A percentile compares a stretch with the other conserved stretches of the same genome.
Evolutionary conservation across 164 flowering plant species (phyloP).

Genomic region (Vitis vinifera): ASM3070453v1 NC_081811.1:26660501-26661000

Average conservation of each 20-base stretch:
- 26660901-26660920: conserved; percentile 7
- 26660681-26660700: conserved; percentile 4
- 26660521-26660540: no score
- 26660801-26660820: neutral
- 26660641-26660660: neutral
- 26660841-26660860: conserved; percentile 13
- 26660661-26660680: conserved; percentile 7
- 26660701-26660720: no score
- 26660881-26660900: conserved; percentile 4
- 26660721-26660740: no score
- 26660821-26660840: conserved; percentile 4
- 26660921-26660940: neutral
- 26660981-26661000: conserved; percentile 12
- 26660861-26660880: neutral
- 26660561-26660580: no score
- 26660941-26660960: conserved; percentile 12
- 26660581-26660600: no score
- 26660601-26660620: no score
- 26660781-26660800: no score
- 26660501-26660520: neutral
- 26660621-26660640: neutral
- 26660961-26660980: conserved; percentile 3
- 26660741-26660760: no score
- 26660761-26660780: no score
- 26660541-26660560: no score